Evolutionary conservation across 768 basidiomycete genomes (phyloP).

Genomic region (Suillus subluteus): DNA sequence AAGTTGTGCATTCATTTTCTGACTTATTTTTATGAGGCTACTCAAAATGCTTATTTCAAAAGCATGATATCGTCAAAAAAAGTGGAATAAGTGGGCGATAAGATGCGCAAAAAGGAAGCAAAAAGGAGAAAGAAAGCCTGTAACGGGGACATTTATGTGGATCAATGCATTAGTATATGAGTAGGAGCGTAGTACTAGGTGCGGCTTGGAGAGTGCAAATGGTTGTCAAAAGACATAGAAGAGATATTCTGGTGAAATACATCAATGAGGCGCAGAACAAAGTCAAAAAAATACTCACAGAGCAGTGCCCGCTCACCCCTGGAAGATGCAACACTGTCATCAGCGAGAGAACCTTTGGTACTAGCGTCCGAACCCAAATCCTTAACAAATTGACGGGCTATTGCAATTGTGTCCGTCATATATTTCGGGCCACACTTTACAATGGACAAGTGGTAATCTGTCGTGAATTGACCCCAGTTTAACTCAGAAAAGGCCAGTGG

Average conservation of each 20-base stretch:
- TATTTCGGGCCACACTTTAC: not conserved
- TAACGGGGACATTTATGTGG: no score
- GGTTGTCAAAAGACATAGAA: not conserved
- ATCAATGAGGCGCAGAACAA: not conserved
- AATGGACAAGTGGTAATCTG: not conserved
- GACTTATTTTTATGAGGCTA: no score
- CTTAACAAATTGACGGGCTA: not conserved
- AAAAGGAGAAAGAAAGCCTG: no score
- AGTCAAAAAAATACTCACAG: not conserved
- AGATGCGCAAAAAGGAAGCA: no score
- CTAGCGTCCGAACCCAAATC: not conserved
- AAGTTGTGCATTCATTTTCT: no score
- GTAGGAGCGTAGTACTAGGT: no score
- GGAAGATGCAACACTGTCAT: not conserved
- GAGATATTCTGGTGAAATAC: not conserved
- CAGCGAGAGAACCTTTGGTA: not conserved
- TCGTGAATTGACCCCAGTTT: constrained; percentile 1
- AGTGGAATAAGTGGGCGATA: no score
- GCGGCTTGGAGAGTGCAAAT: not conserved
- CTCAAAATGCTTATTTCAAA: no score
- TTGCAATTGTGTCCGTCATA: not conserved
- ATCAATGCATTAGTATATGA: no score
- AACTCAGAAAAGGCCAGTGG: constrained; percentile 1
- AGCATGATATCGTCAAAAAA: no score
- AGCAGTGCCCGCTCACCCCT: not conserved